Evolutionary conservation across 768 basidiomycete genomes (phyloP).

Genomic region (Lentinula guzmanii): DNA sequence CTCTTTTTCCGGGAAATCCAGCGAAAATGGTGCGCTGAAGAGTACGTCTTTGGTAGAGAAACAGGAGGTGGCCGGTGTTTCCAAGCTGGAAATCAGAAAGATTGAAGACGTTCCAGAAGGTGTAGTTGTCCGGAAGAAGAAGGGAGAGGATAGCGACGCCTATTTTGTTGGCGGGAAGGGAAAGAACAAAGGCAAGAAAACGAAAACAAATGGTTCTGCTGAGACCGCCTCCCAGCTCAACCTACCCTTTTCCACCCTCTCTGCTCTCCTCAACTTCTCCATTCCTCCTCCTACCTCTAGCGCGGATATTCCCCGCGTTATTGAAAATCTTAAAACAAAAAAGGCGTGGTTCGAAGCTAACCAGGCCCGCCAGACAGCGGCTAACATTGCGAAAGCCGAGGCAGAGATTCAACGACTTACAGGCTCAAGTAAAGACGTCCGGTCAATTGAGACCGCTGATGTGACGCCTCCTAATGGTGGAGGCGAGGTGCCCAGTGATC

Average conservation of each 20-base stretch:
- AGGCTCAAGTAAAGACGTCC: slow-evolving; percentile 30
- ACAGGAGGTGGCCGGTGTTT: slow-evolving; percentile 54
- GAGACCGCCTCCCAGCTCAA: slow-evolving; percentile 43
- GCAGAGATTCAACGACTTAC: slow-evolving; percentile 62
- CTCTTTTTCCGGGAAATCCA: slow-evolving; percentile 66
- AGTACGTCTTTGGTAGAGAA: slow-evolving; percentile 28
- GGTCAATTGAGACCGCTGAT: slow-evolving; percentile 24
- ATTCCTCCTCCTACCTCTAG: slow-evolving; percentile 83
- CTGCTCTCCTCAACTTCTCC: slow-evolving; percentile 80
- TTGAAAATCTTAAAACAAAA: slow-evolving; percentile 90
- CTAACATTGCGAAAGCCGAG: slow-evolving; percentile 78
- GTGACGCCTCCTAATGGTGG: slow-evolving; percentile 30
- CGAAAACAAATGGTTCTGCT: slow-evolving; percentile 32
- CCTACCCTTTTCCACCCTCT: slow-evolving; percentile 79
- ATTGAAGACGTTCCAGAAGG: slow-evolving; percentile 67
- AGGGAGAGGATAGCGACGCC: slow-evolving; percentile 76
- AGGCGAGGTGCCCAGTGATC: slow-evolving; percentile 38
- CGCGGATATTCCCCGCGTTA: slow-evolving; percentile 72
- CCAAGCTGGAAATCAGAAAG: slow-evolving; percentile 78
- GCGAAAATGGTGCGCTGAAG: slow-evolving; percentile 36
- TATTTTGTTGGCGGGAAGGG: slow-evolving; percentile 75
- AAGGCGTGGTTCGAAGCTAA: slow-evolving; percentile 95
- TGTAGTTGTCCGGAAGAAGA: slow-evolving; percentile 82
- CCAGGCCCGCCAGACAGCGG: slow-evolving; percentile 72
- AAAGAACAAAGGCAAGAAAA: slow-evolving; percentile 60